These are phyloP conservation scores for Xylariales sp. DNA, from an alignment of 2,329 filamentous ascomycete genomes.

Conservation along the genomic window DNA sequence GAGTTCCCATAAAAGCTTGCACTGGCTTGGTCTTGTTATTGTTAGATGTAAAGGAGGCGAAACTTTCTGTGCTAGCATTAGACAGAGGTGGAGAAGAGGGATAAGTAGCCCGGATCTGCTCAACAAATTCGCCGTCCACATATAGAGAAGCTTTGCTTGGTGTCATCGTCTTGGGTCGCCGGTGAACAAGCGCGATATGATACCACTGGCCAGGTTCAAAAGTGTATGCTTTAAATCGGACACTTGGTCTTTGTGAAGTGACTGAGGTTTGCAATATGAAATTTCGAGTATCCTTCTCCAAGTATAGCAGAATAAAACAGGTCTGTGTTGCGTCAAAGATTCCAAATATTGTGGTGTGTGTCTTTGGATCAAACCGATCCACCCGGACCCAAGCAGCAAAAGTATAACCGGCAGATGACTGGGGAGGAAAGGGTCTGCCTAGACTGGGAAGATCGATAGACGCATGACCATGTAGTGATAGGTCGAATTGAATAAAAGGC, in stretches of 20 bases:
- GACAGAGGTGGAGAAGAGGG: constrained; percentile 68
- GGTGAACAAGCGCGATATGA: constrained; percentile 85
- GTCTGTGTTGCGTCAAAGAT: constrained; percentile 89
- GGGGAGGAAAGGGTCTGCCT: constrained; percentile 78
- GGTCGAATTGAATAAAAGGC: constrained; percentile 88
- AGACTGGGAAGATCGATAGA: constrained; percentile 88
- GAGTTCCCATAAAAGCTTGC: constrained; percentile 91
- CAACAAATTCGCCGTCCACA: constrained; percentile 88
- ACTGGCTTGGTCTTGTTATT: constrained; percentile 62
- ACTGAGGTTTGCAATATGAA: constrained; percentile 96
- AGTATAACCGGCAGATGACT: constrained; percentile 78
- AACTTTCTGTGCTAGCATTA: constrained; percentile 61
- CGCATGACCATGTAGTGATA: constrained; percentile 81
- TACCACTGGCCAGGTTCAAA: constrained; percentile 85
- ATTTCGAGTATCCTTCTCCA: constrained; percentile 89
- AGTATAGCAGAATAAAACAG: constrained; percentile 89
- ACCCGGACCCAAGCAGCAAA: constrained; percentile 86
- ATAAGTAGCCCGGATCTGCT: constrained; percentile 87
- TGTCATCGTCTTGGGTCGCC: constrained; percentile 68
- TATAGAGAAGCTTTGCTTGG: constrained; percentile 83
- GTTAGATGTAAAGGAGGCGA: constrained; percentile 62
- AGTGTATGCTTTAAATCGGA: constrained; percentile 80
- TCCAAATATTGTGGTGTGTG: constrained; percentile 93
- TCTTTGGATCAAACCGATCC: constrained; percentile 76
- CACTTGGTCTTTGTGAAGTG: constrained; percentile 77